A percentile compares a stretch with the other conserved stretches of the same genome.
Conservation (phyloP, 495 filamentous ascomycete genomes). For the Aspergillus asperescens region DNA sequence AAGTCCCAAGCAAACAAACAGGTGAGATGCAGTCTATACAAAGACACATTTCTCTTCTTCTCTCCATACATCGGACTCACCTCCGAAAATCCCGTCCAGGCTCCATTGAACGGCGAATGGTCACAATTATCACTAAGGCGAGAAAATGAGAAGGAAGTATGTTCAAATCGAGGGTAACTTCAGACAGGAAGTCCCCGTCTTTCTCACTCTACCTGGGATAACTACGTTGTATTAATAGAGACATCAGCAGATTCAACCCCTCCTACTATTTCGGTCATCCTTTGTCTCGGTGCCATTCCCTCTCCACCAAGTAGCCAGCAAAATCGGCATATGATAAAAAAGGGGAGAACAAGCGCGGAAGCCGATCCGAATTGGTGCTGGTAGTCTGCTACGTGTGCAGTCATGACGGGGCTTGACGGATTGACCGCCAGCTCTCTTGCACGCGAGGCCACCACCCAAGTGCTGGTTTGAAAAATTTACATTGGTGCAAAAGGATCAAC, state of each 20-base stretch:
- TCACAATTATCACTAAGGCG: neutral
- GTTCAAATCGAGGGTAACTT: neutral
- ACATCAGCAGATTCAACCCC: neutral
- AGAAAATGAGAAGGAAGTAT: slow-evolving; percentile 4
- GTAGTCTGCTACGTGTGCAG: slow-evolving; percentile 35
- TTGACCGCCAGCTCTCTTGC: slow-evolving; percentile 23
- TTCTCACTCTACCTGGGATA: neutral
- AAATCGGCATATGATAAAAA: slow-evolving; percentile 1
- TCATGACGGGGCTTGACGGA: slow-evolving; percentile 24
- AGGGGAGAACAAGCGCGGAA: slow-evolving; percentile 17
- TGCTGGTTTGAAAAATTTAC: slow-evolving; percentile 6
- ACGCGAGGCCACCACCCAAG: slow-evolving; percentile 9
- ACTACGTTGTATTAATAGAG: slow-evolving; percentile 4
- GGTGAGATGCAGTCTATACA: neutral
- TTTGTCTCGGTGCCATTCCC: neutral
- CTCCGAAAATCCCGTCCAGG: slow-evolving; percentile 28
- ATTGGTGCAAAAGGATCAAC: neutral
- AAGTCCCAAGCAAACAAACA: slow-evolving; percentile 4
- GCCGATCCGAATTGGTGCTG: slow-evolving; percentile 24
- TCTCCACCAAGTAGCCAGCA: slow-evolving; percentile 7
- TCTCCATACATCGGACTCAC: slow-evolving; percentile 20
- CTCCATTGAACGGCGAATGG: slow-evolving; percentile 27
- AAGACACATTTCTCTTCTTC: neutral
- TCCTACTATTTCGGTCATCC: too few species aligned
- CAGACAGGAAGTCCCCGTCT: slow-evolving; percentile 1